Percentiles rank a stretch among this genome's conserved stretches.
phyloP scores from a whole-genome alignment of 805 yeast species.

The Nakazawaea ishiwadae region DNA sequence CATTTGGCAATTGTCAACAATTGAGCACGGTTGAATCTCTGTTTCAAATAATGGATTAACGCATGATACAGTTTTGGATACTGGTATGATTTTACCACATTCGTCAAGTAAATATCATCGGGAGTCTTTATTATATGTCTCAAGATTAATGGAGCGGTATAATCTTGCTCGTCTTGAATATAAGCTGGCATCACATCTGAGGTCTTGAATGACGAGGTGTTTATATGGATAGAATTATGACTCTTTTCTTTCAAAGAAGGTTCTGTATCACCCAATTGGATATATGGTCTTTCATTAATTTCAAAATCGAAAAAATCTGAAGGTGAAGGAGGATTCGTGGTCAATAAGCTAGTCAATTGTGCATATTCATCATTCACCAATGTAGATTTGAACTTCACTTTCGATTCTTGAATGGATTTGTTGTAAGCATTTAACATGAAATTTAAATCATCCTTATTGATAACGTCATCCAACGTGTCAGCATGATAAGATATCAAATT shows the following conservation, averaged over 20 bases:
- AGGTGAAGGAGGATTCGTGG: conserved; percentile 30
- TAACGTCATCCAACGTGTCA: conserved; percentile 1
- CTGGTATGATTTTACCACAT: conserved; percentile 43
- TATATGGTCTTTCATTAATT: conserved; percentile 20
- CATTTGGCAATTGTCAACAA: conserved; percentile 43
- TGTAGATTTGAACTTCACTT: conserved; percentile 24
- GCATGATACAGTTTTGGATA: conserved; percentile 63
- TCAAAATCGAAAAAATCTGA: conserved; percentile 23
- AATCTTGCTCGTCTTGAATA: conserved; percentile 35
- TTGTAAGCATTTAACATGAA: conserved; percentile 10
- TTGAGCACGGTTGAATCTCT: conserved; percentile 39
- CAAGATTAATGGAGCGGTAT: conserved; percentile 52
- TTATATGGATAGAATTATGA: conserved; percentile 6
- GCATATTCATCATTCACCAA: conserved; percentile 37
- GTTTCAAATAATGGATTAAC: conserved; percentile 48
- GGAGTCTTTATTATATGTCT: conserved; percentile 52
- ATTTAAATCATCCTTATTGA: conserved; percentile 10
- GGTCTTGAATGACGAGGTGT: conserved; percentile 2
- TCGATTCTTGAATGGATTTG: conserved; percentile 10
- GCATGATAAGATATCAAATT: conserved; percentile 6
- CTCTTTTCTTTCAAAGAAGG: neutral
- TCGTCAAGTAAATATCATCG: conserved; percentile 42
- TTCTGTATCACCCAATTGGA: conserved; percentile 11
- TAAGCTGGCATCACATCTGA: conserved; percentile 29
- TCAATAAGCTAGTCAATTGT: conserved; percentile 34